A percentile compares a stretch with the other conserved stretches of the same genome.
Evolutionary conservation across 495 filamentous ascomycete genomes (phyloP).

Genomic region (Elaphomyces granulatus): DNA sequence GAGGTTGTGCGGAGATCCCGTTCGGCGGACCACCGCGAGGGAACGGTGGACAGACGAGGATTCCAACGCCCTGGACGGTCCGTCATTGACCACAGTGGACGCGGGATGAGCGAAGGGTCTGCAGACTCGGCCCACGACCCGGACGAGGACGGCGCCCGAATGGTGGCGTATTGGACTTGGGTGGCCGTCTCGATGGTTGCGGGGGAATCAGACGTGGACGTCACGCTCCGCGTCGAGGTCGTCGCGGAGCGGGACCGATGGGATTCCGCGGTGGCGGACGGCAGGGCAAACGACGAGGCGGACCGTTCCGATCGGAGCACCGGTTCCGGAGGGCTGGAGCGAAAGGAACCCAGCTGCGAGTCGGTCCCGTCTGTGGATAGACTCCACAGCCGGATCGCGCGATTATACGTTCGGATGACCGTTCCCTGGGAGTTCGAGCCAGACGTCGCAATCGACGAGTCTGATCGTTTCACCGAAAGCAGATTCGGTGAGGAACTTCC

Average conservation of each 20-base stretch:
- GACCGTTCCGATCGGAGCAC: constrained; percentile 20
- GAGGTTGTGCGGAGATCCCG: constrained; percentile 16
- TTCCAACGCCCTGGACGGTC: constrained; percentile 45
- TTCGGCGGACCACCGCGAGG: constrained; percentile 46
- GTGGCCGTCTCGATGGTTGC: constrained; percentile 27
- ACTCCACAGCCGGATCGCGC: constrained; percentile 13
- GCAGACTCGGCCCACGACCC: constrained; percentile 34
- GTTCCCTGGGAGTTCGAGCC: constrained; percentile 36
- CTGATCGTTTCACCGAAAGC: constrained; percentile 12
- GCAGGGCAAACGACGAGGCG: constrained; percentile 13
- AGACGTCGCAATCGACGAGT: constrained; percentile 14
- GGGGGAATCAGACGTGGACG: constrained; percentile 19
- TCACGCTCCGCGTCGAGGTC: constrained; percentile 27
- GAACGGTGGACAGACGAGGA: constrained; percentile 59
- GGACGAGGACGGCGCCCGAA: constrained; percentile 33
- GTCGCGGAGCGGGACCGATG: constrained; percentile 26
- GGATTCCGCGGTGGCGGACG: constrained; percentile 11
- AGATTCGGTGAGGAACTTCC: constrained; percentile 18
- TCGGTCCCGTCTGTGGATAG: constrained; percentile 24
- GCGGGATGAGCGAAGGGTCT: constrained; percentile 9
- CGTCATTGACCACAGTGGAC: constrained; percentile 18
- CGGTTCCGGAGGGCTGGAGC: constrained; percentile 25
- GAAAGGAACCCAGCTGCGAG: constrained; percentile 26
- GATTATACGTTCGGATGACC: constrained; percentile 22
- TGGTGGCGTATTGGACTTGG: constrained; percentile 35